phyloP scores from a whole-genome alignment of 1,284 basidiomycete genomes.

The Jaminaea rosea region DNA sequence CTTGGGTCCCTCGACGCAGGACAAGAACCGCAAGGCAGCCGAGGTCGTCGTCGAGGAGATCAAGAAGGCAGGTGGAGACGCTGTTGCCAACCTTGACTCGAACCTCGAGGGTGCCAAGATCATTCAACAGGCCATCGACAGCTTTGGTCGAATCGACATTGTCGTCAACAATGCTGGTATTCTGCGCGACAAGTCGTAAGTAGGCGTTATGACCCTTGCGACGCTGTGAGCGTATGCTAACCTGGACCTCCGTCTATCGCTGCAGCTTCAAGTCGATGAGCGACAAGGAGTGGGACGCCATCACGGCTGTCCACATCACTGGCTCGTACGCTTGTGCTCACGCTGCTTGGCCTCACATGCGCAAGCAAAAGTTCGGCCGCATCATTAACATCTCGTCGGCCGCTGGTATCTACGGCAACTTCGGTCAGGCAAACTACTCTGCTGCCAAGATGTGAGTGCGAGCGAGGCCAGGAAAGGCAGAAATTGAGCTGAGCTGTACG shows the following conservation, averaged over 20 bases:
- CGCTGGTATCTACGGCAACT: constrained; percentile 63
- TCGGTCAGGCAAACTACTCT: constrained; percentile 81
- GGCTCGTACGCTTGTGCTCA: constrained; percentile 91
- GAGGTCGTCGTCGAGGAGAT: constrained; percentile 91
- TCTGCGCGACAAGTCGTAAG: constrained; percentile 56
- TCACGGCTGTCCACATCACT: constrained; percentile 84
- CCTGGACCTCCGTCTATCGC: not conserved
- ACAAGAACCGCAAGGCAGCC: constrained; percentile 78
- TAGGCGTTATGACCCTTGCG: not conserved
- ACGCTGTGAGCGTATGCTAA: not conserved
- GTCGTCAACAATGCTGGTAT: constrained; percentile 92
- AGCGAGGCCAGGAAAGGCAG: not conserved
- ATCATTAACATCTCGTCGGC: constrained; percentile 47
- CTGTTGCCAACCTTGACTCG: constrained; percentile 67
- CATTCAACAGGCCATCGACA: constrained; percentile 75
- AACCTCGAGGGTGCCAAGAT: constrained; percentile 80
- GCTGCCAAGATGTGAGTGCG: constrained; percentile 50
- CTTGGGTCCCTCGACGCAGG: constrained; percentile 60
- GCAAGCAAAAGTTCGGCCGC: constrained; percentile 61
- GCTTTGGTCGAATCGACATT: constrained; percentile 65
- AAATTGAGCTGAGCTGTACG: constrained; percentile 16
- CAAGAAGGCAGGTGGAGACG: constrained; percentile 57
- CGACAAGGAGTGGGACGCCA: constrained; percentile 49
- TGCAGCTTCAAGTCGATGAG: constrained; percentile 48
- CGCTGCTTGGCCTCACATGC: constrained; percentile 91